Base-by-base conservation (phyloP, 768 basidiomycete species). In the Krasilnikovozyma curviuscula region DNA sequence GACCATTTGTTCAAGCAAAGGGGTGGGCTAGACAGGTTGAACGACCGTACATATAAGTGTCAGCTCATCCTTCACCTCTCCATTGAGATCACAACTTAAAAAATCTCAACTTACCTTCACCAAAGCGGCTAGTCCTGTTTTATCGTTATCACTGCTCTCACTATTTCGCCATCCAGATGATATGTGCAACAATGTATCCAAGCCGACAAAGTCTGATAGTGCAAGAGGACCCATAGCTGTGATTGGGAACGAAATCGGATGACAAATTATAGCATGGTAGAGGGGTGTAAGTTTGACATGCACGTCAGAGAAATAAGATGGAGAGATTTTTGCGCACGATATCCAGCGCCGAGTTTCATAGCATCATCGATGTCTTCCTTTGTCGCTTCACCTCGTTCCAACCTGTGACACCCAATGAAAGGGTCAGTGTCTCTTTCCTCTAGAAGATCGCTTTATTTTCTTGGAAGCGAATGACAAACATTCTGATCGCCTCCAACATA, bases 321-420 rank as follows among this genome's bases (percentile, higher is more conserved):
- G 18, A 8, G 33, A 14, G 18, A 33, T 16, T 59, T 59, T 63
- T n/a, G n/a, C n/a, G n/a, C 46, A 63, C 59, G 63, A 56, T 62
- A 61, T 14, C 69, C 68, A 1, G 68, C 68, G 1, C 69, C 69
- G 2, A 69, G 58, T 54, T 68, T 66, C 69, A 70, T 69, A 13
- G 68, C 68, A n/a, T 57, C 59, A 53, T 70, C 68, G 39, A 69
- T 59, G 54, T 69, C 67, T 42, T 63, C 58, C 0, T 65, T 57
- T 2, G 66, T 59, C 0, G 68, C 69, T 25, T 70, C 69, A 3
- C 67, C 68, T 21, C 69, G 57, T 51, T 69, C 68, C n/a, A n/a
- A n/a, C n/a, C n/a, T n/a, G n/a, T n/a, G n/a, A n/a, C n/a, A n/a
- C n/a, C n/a, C n/a, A n/a, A n/a, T n/a, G n/a, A n/a, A n/a, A n/a